phyloP scores from a whole-genome alignment of 139 green algal species.

The Chlorella sp. region DNA sequence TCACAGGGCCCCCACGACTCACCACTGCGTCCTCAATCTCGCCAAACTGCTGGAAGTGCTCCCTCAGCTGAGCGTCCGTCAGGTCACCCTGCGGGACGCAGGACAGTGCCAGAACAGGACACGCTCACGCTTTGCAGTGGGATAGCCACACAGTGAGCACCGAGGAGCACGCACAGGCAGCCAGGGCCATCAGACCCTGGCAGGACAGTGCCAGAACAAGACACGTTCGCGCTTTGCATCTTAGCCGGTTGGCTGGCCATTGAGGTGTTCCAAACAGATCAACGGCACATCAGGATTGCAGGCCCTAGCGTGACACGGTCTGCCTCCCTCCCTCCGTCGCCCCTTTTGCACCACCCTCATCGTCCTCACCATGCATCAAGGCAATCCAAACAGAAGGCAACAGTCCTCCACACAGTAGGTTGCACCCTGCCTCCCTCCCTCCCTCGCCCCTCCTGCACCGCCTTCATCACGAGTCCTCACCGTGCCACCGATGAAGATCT shows the following conservation, averaged over 20 bases:
- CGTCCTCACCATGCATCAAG: no score
- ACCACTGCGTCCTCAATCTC: conserved; percentile 68
- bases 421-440: not conserved
- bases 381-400: not conserved
- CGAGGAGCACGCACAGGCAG: no score
- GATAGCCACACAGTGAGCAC: no score
- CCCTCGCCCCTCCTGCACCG: not conserved
- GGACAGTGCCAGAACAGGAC: not conserved
- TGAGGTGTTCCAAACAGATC: no score
- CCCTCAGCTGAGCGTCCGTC: conserved; percentile 56
- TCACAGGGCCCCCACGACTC: conserved; percentile 4
- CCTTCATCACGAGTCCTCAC: conserved; percentile 18
- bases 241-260: no score
- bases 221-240: not conserved
- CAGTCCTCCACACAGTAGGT: not conserved
- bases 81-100: conserved; percentile 36
- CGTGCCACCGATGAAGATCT: conserved; percentile 71
- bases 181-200: no score
- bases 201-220: not conserved
- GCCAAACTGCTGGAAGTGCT: conserved; percentile 80
- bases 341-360: not conserved
- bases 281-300: no score
- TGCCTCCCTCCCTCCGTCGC: not conserved
- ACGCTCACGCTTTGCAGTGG: no score
- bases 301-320: not conserved